Base-by-base conservation (phyloP, 345 rosid genomes). In the Hirschfeldia incana region DNA sequence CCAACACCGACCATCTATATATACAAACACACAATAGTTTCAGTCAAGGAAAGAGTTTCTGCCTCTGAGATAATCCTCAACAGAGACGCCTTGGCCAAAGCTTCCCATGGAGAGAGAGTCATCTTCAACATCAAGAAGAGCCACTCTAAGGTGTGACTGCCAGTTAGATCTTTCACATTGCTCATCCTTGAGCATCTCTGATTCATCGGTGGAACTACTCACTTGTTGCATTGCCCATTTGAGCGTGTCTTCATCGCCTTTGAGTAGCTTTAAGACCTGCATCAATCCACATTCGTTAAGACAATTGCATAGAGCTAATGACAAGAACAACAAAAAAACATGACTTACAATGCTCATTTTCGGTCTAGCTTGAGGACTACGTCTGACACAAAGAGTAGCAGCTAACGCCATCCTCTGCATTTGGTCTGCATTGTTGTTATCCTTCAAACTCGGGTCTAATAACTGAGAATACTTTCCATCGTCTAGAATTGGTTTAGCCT, bases 1-100 rank as follows among this genome's bases (percentile, higher is more conserved):
- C 59, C 60, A 74, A 60, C 63, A 66, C 55, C 15, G 44, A 39
- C 57, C 53, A 29, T 28, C 0, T 15, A 33, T 34, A 60, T 42
- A 69, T 42, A 80, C 72, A 30, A 42, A 51, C 57, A 51, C 55
- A 42, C 64, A 67, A 60, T 34, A 16, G 27, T 51, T 73, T 46
- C 64, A 66, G 32, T 67, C 2, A 27, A 7, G 37, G 0, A 21
- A 21, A 21, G 17, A 36, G 4, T 4, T 79, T 78, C 98, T 85
- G 74, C 95, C 97, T 83, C 84, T 87, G 17, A 95, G 84, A 80
- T 95, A 95, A 80, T 91, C 97, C 82, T 93, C 99, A 61, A 91
- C 67, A 13, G 95, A 89, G 51, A 94, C 67, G 8, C 85, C 73
- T 66, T 87, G 95, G 65, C 88, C 98, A 0, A 84, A 69, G 88